Evolutionary conservation across 495 filamentous ascomycete species (phyloP), one percentile per base, ranked within the genome.

Genomic region (Penicillium arizonense): DNA sequence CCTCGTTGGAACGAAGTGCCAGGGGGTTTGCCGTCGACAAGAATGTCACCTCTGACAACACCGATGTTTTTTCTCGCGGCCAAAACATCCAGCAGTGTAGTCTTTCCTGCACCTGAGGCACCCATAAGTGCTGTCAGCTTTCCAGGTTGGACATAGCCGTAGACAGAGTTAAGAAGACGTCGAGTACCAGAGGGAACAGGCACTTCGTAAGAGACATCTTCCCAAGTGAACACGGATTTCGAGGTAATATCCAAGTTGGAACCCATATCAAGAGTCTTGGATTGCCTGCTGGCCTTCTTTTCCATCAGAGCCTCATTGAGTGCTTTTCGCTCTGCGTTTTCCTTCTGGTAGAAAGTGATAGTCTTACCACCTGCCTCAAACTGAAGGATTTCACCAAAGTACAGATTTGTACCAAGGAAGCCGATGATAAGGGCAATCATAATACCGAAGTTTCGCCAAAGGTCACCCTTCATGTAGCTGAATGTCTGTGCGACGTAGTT

Each of bases 51-150:
- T 5, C 64, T 65, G 24, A 93, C 85, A 1, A 90, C 85, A 41
- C 90, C 90, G 50, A 91, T 87, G 55, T 85, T 90, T 68, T 90
- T 91, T 20, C 90, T 73, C 3, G 80, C 72, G 0, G 90, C 90
- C 5, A 95, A 69, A 1, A 91, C 88, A 64, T 95, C 89, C 21
- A 95, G 65, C 3, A 94, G 68, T 0, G 90, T 94, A 1, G 90
- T 95, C 63, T 95, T 95, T 5, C 90, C 90, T 11, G 90, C 90
- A n/a, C 90, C 90, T 2, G 86, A 90, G 10, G 86, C 87, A 7
- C 90, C 90, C 89, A 93, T 91, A 11, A 94, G 69, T 11, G 89
- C 90, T 2, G 88, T 92, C 8, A 95, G 73, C 58, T 87, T 76
- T 1, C 90, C 89, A 3, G 90, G 89, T 52, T 87, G 82, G 46